phyloP scores from a whole-genome alignment of 2,329 filamentous ascomycete genomes.

The Botrytis byssoidea region DNA sequence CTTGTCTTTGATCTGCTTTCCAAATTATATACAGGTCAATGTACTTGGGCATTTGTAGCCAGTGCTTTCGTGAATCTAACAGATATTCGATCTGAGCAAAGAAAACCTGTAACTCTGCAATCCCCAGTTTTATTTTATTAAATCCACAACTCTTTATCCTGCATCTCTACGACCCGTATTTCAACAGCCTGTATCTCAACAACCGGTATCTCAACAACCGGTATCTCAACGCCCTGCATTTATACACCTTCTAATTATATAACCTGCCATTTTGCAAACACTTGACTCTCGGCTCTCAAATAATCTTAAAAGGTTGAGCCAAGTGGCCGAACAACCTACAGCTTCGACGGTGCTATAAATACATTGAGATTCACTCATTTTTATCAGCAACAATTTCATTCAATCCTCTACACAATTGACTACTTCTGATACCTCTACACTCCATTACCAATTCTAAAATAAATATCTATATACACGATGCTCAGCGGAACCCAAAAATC shows the following conservation, averaged over 20 bases:
- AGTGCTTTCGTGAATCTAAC: neutral
- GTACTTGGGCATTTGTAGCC: neutral
- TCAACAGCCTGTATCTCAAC: too few relatives aligned
- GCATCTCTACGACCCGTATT: neutral
- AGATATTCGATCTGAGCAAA: neutral
- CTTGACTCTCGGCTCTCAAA: neutral
- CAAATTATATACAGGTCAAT: too few relatives aligned
- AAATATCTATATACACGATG: neutral
- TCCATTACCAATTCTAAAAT: neutral
- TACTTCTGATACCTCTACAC: neutral
- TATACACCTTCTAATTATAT: neutral
- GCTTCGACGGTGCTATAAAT: neutral
- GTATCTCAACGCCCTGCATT: neutral
- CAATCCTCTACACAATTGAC: neutral
- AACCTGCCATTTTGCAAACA: neutral
- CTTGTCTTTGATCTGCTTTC: neutral
- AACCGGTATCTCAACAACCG: too few relatives aligned
- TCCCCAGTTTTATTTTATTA: neutral
- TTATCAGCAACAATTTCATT: neutral
- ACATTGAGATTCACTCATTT: too few relatives aligned
- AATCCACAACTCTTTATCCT: neutral
- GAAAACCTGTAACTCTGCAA: neutral
- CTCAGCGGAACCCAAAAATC: neutral
- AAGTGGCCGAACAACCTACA: neutral
- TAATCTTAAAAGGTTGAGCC: neutral